Evolutionary conservation across 768 basidiomycete species (phyloP).

Genomic region (Lenzites betulinus): DNA sequence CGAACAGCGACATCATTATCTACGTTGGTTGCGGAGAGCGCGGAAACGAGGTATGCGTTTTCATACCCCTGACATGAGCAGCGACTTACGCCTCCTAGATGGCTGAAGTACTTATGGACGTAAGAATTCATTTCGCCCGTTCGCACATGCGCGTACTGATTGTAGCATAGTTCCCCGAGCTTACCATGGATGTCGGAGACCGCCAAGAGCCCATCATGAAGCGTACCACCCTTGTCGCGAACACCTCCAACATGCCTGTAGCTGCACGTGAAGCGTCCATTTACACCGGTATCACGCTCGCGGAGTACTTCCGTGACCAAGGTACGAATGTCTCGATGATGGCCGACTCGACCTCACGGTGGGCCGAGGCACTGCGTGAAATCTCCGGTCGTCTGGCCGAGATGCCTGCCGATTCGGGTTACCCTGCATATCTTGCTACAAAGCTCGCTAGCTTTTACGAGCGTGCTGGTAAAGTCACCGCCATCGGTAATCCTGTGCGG

Average conservation of each 20-base stretch:
- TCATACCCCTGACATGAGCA: not conserved
- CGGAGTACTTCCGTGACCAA: slow-evolving; percentile 99
- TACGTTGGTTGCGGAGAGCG: slow-evolving; percentile 99
- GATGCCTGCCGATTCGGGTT: slow-evolving; percentile 99
- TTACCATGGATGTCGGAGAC: slow-evolving; percentile 89
- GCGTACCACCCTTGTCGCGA: slow-evolving; percentile 97
- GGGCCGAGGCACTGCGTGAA: slow-evolving; percentile 99
- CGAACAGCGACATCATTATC: slow-evolving; percentile 98
- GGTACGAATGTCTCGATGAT: slow-evolving; percentile 98
- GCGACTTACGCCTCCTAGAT: slow-evolving; percentile 48
- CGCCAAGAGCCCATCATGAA: slow-evolving; percentile 99
- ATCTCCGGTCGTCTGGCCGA: slow-evolving; percentile 98
- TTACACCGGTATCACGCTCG: slow-evolving; percentile 98
- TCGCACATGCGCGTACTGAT: not conserved
- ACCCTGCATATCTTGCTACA: slow-evolving; percentile 94
- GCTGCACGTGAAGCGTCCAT: slow-evolving; percentile 99
- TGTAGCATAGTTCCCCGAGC: slow-evolving; percentile 70
- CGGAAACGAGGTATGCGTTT: slow-evolving; percentile 78
- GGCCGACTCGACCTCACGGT: slow-evolving; percentile 98
- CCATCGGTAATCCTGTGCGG: slow-evolving; percentile 85
- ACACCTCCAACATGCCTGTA: slow-evolving; percentile 99
- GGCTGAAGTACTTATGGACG: slow-evolving; percentile 99
- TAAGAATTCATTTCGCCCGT: slow-evolving; percentile 33
- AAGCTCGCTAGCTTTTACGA: slow-evolving; percentile 99
- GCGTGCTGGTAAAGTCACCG: slow-evolving; percentile 94